These are phyloP conservation scores for Zygosaccharomyces pseudorouxii DNA, from an alignment of 805 yeast species.

Conservation along the genomic window DNA sequence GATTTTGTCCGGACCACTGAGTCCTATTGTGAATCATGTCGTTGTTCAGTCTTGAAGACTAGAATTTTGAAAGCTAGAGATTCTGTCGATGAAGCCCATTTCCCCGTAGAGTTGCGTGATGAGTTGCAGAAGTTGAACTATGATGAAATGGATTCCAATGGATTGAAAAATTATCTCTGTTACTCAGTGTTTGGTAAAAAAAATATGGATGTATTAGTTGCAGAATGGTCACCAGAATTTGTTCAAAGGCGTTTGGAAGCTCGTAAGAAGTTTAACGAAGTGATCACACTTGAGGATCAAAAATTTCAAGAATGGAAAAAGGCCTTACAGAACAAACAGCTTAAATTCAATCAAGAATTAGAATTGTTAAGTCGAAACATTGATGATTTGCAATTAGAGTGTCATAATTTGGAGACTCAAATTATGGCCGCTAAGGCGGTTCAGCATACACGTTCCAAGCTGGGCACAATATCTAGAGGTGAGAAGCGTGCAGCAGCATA, in stretches of 20 bases:
- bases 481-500: neutral
- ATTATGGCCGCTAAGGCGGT: constrained; percentile 9
- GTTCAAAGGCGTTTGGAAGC: constrained; percentile 42
- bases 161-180: constrained; percentile 37
- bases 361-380: constrained; percentile 40
- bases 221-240: constrained; percentile 45
- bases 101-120: constrained; percentile 10
- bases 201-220: constrained; percentile 38
- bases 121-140: constrained; percentile 17
- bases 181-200: constrained; percentile 38
- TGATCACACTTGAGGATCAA: constrained; percentile 47
- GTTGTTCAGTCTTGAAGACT: constrained; percentile 51
- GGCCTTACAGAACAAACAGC: constrained; percentile 51
- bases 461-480: constrained; percentile 3
- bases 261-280: constrained; percentile 41
- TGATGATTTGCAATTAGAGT: constrained; percentile 36
- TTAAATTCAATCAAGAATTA: constrained; percentile 51
- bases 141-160: constrained; percentile 30
- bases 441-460: neutral
- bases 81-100: constrained; percentile 7
- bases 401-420: constrained; percentile 21
- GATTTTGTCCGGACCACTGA: constrained; percentile 78
- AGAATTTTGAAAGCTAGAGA: constrained; percentile 36
- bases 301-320: constrained; percentile 60
- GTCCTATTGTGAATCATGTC: constrained; percentile 64